Evolutionary conservation across 768 basidiomycete genomes (phyloP), one percentile per base, ranked within the genome.

Genomic region (Rhizopogon roseolus): DNA sequence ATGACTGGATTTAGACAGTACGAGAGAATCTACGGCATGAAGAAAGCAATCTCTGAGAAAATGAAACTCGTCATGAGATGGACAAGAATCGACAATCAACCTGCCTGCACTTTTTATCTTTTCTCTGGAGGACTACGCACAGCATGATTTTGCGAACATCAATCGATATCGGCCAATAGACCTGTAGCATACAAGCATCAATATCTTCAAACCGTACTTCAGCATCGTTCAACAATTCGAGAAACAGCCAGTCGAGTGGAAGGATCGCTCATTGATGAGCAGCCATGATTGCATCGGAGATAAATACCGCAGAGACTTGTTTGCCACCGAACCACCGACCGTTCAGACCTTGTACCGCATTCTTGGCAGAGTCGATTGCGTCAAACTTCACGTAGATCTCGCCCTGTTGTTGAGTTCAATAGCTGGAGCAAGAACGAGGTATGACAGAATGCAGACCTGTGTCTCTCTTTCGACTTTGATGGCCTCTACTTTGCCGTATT

Each of bases 241-340:
- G 50, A 43, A 54, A 68, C 37, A 56, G 66, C 68, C 55, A 69
- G 61, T 51, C 37, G 54, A 45, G 53, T 44, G 54, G 63, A 27
- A 59, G 50, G 34, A 17, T 41, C 43, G 39, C 55, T 74, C 78
- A 90, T 74, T 87, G 86, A 66, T 93, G 91, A 57, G 91, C 91
- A 74, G 88, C 88, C 89, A 93, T 90, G 62, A 97, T 88, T 50
- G 91, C 90, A 65, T 96, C 93, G 53, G 92, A 89, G 63, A 96
- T 95, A 75, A 91, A 95, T 53, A 81, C 68, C 59, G 93, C 94
- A 43, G 86, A 82, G 54, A 97, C 82, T 71, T 90, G 87, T 71
- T 86, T 86, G 56, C 94, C 94, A 56, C 93, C 93, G 65, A 99
- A 99, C 90, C 93, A 98, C 56, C 97, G 89, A 50, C 94, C 93